A percentile compares a stretch with the other conserved stretches of the same genome.
phyloP scores from a whole-genome alignment of 495 filamentous ascomycete species.

The Jackrogersella minutella region DNA sequence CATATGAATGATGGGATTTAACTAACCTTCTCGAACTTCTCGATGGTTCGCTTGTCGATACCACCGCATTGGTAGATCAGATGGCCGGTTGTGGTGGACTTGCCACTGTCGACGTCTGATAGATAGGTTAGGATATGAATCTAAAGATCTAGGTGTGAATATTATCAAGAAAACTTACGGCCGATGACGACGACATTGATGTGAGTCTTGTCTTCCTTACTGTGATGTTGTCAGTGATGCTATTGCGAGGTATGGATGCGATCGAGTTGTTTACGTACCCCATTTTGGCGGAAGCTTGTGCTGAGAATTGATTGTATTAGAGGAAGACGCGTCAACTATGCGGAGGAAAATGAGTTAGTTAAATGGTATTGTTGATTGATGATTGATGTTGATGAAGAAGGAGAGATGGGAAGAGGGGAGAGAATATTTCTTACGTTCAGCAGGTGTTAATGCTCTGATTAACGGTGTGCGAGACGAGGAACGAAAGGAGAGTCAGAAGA shows the following conservation, averaged over 20 bases:
- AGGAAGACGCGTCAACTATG: constrained; percentile 26
- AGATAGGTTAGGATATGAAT: constrained; percentile 28
- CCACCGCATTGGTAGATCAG: constrained; percentile 99
- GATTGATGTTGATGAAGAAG: not conserved
- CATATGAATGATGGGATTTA: constrained; percentile 21
- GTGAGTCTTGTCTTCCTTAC: constrained; percentile 86
- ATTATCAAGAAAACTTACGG: constrained; percentile 85
- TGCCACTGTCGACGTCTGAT: constrained; percentile 97
- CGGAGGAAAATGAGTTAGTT: constrained; percentile 17
- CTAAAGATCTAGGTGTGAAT: constrained; percentile 32
- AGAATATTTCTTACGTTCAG: constrained; percentile 28
- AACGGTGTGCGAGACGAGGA: constrained; percentile 45
- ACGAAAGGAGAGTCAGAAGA: constrained; percentile 42
- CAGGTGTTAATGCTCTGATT: constrained; percentile 46
- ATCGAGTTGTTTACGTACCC: constrained; percentile 29
- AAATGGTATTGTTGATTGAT: not conserved
- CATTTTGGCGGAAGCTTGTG: constrained; percentile 33
- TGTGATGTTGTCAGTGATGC: constrained; percentile 47
- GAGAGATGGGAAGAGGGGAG: not conserved
- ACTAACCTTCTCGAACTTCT: constrained; percentile 99
- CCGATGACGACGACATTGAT: constrained; percentile 99
- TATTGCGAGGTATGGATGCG: not conserved
- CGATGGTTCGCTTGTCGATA: constrained; percentile 99
- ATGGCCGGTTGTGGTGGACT: constrained; percentile 95
- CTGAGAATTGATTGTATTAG: constrained; percentile 15